Evolutionary conservation across 139 green algal genomes (phyloP).

Genomic region (Closterium sp.): DNA sequence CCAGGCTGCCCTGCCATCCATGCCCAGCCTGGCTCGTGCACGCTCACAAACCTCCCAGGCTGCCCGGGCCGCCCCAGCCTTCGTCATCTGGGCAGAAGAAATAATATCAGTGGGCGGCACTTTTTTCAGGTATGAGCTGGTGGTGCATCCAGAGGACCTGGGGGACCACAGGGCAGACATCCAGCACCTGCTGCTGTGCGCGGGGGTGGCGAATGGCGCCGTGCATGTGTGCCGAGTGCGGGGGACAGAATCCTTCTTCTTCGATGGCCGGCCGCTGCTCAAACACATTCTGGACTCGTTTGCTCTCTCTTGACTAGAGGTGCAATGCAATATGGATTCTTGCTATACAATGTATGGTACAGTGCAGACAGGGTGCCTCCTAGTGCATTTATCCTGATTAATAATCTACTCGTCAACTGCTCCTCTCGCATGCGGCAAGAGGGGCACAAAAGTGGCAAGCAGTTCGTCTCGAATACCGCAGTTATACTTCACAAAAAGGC

Average conservation of each 20-base stretch:
- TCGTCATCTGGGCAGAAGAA: slow-evolving; percentile 6
- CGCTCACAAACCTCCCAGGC: neutral
- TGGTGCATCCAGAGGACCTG: slow-evolving; percentile 15
- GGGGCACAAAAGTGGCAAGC: too few species aligned
- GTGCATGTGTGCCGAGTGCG: slow-evolving; percentile 6
- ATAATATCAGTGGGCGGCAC: neutral
- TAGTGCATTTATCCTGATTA: too few species aligned
- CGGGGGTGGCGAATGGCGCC: neutral
- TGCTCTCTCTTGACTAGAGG: neutral
- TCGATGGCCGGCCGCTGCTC: neutral
- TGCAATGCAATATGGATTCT: neutral
- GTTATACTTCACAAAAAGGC: too few species aligned
- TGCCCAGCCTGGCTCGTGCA: neutral
- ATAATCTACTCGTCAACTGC: too few species aligned
- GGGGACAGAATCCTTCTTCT: neutral
- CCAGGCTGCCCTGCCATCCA: neutral
- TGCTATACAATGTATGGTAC: neutral
- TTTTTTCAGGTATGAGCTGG: slow-evolving; percentile 20
- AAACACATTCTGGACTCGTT: slow-evolving; percentile 12
- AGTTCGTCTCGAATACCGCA: too few species aligned
- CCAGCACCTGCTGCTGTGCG: slow-evolving; percentile 14
- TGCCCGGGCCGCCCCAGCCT: neutral
- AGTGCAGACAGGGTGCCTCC: too few species aligned
- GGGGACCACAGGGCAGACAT: neutral
- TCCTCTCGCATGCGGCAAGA: too few species aligned